These are phyloP conservation scores for Colletotrichum chlorophyti DNA, from an alignment of 2,329 filamentous ascomycete genomes.

Conservation along the genomic window DNA sequence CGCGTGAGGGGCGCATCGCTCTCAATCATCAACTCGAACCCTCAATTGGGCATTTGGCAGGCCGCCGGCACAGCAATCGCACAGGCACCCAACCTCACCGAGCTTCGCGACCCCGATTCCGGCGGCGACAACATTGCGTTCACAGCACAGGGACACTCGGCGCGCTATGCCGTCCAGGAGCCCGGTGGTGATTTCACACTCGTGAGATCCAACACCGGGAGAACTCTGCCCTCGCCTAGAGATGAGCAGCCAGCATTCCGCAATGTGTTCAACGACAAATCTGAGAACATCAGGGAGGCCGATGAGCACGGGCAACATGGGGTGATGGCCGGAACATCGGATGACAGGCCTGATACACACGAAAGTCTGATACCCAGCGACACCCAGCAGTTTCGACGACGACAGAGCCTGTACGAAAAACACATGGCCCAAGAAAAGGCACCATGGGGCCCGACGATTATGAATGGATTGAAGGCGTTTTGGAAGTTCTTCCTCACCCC, in stretches of 20 bases:
- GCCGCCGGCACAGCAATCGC: conserved; percentile 39
- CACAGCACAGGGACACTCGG: conserved; percentile 37
- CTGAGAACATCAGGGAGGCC: background rate
- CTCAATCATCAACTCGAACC: conserved; percentile 36
- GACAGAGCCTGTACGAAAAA: conserved; percentile 31
- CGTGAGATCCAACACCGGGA: conserved; percentile 28
- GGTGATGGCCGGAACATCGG: background rate
- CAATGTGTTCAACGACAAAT: conserved; percentile 1
- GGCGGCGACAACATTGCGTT: conserved; percentile 37
- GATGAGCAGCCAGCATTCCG: conserved; percentile 1
- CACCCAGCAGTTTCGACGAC: conserved; percentile 21
- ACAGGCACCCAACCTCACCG: conserved; percentile 37
- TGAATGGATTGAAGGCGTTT: conserved; percentile 35
- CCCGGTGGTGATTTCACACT: conserved; percentile 33
- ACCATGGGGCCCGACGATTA: conserved; percentile 33
- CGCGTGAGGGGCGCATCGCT: conserved; percentile 36
- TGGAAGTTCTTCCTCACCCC: conserved; percentile 38
- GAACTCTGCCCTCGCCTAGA: conserved; percentile 22
- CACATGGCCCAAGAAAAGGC: conserved; percentile 33
- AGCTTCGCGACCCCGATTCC: conserved; percentile 35
- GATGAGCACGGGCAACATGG: background rate
- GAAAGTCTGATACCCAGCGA: background rate
- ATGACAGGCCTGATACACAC: background rate
- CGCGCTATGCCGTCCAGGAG: conserved; percentile 34
- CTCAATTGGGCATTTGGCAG: conserved; percentile 39